A percentile compares a stretch with the other conserved stretches of the same genome.
phyloP scores from a whole-genome alignment of 1,284 basidiomycete genomes.

The Cryptococcus sp. region DNA sequence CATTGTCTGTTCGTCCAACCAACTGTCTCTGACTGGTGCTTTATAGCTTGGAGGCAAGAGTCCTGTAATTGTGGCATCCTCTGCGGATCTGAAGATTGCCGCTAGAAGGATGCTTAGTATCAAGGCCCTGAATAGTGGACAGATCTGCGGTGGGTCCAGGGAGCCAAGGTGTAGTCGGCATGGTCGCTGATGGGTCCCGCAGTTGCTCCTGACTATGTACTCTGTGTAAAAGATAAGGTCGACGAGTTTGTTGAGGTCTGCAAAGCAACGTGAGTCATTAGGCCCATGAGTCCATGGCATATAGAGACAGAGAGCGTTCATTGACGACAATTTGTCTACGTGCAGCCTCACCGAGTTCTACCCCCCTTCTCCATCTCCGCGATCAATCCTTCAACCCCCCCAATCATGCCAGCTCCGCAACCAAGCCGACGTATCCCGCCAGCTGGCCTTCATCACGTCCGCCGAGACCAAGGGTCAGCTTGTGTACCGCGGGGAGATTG shows the following conservation, averaged over 20 bases:
- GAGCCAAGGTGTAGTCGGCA: neutral
- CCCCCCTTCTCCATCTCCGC: constrained; percentile 49
- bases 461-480: constrained; percentile 62
- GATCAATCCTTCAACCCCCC: constrained; percentile 46
- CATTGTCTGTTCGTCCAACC: neutral
- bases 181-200: constrained; percentile 46
- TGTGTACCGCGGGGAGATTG: constrained; percentile 65
- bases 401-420: constrained; percentile 52
- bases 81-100: constrained; percentile 51
- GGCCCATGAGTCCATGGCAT: too few relatives aligned
- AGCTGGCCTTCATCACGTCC: constrained; percentile 62
- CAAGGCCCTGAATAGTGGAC: constrained; percentile 70
- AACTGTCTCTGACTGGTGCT: neutral
- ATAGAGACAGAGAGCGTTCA: too few relatives aligned
- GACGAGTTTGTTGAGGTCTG: constrained; percentile 63
- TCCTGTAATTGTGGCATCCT: constrained; percentile 73
- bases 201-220: constrained; percentile 68
- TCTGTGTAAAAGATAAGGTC: constrained; percentile 64
- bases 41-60: constrained; percentile 71
- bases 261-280: constrained; percentile 54
- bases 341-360: constrained; percentile 27
- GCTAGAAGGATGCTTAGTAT: constrained; percentile 64
- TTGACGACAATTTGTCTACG: neutral
- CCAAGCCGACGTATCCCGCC: constrained; percentile 58
- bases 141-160: constrained; percentile 50